Base-by-base conservation (phyloP, 495 filamentous ascomycete species). In the Neohortaea acidophila region DNA sequence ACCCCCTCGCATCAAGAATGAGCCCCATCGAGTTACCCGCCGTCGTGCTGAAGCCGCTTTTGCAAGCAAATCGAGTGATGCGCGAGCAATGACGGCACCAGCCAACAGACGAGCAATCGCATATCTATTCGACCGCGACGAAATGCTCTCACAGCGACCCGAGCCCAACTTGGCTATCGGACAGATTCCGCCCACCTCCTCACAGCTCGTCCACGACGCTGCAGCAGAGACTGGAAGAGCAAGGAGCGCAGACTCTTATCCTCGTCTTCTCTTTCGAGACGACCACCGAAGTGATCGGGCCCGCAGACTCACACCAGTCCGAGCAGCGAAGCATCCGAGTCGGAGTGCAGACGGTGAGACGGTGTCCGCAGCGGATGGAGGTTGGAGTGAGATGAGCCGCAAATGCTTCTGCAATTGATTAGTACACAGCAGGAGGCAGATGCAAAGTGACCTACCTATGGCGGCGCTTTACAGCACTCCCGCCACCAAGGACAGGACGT, bases 1-100 rank as follows among this genome's bases (percentile, higher is more conserved):
- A 73, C 81, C 77, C n/a, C 81, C 86, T 94, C 85, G 84, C 80
- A 75, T 82, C 89, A 82, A 94, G 84, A 94, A 93, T 97, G 84
- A 94, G 89, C 89, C 89, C 89, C 89, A 93, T 97, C 84, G 84
- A 92, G 89, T 94, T 86, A 91, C 81, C 73, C 56, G 30, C 37
- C 42, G 24, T n/a, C 27, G 35, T 33, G 44, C 38, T 51, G 47
- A 42, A 50, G 11, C 39, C 21, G 15, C 2, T n/a, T n/a, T n/a
- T n/a, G 31, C 30, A 27, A 34, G 27, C n/a, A 2, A 41, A 37
- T 37, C 34, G 15, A 21, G 34, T 37, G 34, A 37, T 7, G 17
- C 21, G 34, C 17, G 34, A 11, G 39, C 41, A 15, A 21, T 36
- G 27, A 45, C 11, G 21, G 19, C 28, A 30, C 15, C 13, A 28